Base-by-base conservation (phyloP, 2,329 filamentous ascomycete species). In the Paecilomyces formosus region DNA sequence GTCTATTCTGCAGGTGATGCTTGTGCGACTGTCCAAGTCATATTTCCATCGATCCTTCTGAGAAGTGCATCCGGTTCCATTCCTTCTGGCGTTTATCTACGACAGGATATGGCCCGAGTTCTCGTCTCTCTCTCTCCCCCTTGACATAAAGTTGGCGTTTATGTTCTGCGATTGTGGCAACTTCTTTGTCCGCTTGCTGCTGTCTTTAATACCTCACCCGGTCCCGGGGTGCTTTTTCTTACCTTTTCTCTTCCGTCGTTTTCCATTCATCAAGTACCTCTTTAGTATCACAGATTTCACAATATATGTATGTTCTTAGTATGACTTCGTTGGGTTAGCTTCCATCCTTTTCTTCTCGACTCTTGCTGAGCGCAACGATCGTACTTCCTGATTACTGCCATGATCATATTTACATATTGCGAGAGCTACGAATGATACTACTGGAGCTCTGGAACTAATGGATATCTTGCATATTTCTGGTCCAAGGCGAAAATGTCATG, bases 251-350 rank as follows among this genome's bases (percentile, higher is more conserved):
- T 45, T 45, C 39, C 39, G 39, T 45, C 50, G 50, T 52, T 26
- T 24, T 52, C 11, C 24, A 52, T 52, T 52, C 26, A 24, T 28
- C 50, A 24, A 52, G 50, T 52, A 52, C 26, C 22, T 52, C 50
- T 52, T 52, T 52, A 52, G 50, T 52, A 52, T 52, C 50, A 52
- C 50, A 52, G 26, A 52, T 52, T 52, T 52, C 50, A 52, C 50
- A 52, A 24, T 28, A 52, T 52, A 52, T 55, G 53, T 55, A 30
- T 55, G 53, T 55, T 30, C 31, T 35, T 30, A 31, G 53, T 55
- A 57, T 50, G 56, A 55, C 18, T 18, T 45, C 33, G 57, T 50
- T 50, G 26, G 57, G 49, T 45, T 50, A 21, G 35, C 9, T 39
- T 21, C 52, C 24, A 52, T 55, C 22, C 55, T 56, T 18, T 53